Evolutionary conservation across 768 basidiomycete genomes (phyloP), one percentile per base, ranked within the genome.

Genomic region (Austroboletus eburneus): DNA sequence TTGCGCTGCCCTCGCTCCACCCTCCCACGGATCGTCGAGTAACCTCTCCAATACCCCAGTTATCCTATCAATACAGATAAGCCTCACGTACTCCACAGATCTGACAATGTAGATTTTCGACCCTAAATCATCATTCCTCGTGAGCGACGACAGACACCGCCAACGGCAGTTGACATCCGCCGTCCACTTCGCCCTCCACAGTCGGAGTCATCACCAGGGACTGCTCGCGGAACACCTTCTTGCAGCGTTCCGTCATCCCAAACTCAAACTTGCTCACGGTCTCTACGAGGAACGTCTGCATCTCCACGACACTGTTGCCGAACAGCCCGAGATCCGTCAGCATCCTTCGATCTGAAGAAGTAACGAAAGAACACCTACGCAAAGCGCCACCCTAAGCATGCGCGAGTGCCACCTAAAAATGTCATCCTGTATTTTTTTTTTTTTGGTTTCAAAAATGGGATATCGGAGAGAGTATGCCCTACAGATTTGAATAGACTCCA

Each of bases 281-380:
- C 55, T 81, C 79, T 20, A 76, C 71, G n/a, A 83, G 56, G 61
- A 85, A 80, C 0, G 74, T 70, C 51, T 83, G 81, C 14, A 82
- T 57, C 57, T 85, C 80, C 33, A 72, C 57, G 0, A 80, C 55
- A 4, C 68, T 70, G 51, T n/a, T n/a, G n/a, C n/a, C n/a, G n/a
- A n/a, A n/a, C 27, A n/a, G 8, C 43, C 21, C n/a, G 9, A 22
- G 6, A 42, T 48, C 21, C 18, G 12, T 45, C 21, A 48, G 42
- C 18, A 41, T 45, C 40, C 39, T 38, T 25, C n/a, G 9, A 18
- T n/a, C 25, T 22, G 17, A n/a, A n/a, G n/a, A n/a, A 5, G 7
- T 2, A 20, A 34, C 27, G 13, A 42, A 17, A 40, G 3, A 17
- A 17, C n/a, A 42, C 59, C 30, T 20, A 61, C 59, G 58, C 59